Evolutionary conservation across 2,329 filamentous ascomycete species (phyloP), one percentile per base, ranked within the genome.

Genomic region (Ophiocordyceps camponoti-leonardi): DNA sequence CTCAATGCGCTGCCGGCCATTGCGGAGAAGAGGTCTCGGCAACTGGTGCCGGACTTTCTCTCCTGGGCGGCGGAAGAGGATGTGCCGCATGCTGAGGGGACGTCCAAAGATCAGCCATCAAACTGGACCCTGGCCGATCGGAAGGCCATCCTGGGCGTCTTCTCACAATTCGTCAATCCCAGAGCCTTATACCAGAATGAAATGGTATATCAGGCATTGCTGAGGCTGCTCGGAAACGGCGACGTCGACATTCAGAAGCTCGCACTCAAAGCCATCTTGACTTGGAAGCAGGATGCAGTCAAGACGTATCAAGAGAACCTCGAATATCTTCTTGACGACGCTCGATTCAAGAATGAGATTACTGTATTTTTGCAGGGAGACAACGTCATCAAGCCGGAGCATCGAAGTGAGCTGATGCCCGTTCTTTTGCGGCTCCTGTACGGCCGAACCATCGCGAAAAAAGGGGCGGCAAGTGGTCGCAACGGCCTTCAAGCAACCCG

Each of bases 341-440:
- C 84, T 22, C 77, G 85, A 43, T 94, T 96, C 64, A 86, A 87
- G 56, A 92, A 96, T 56, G 90, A 96, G 58, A 72, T 98, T n/a
- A 82, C 86, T 0, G 78, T 92, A 5, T 83, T 98, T 51, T 73
- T 98, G 45, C 82, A 86, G 56, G 75, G 82, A 16, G 80, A 84
- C 18, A 79, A 79, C 47, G 64, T 80, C 46, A 82, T 95, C 51
- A 79, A 81, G 52, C 67, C 79, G 7, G 76, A 82, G 44, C 86
- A 98, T 56, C 77, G 83, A 10, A 56, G 67, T 4, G 75, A 78
- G 42, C 63, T 95, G 33, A 85, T 96, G 71, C 90, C 92, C 1
- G 77, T 98, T 6, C 69, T 98, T 23, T 73, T 98, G 31, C 77
- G 88, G 43, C 65, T 98, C 31, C 68, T 98, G 2, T 98, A 96